Evolutionary conservation across 1,139 yeast genomes (phyloP).

Genomic region (Kodamaea anthophila): DNA sequence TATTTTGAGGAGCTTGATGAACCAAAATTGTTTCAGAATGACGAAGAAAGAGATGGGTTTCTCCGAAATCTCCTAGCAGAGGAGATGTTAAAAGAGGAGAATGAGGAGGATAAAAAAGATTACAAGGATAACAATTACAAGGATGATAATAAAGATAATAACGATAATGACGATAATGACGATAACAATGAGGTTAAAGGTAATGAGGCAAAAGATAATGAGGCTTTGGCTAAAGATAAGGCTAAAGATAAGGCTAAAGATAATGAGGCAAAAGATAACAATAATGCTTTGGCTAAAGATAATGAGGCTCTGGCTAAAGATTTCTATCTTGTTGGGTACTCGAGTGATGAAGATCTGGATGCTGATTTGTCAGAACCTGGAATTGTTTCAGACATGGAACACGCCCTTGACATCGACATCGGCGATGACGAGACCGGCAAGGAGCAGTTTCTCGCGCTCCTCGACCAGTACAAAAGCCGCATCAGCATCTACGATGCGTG

Average conservation of each 20-base stretch:
- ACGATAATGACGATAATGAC: background rate
- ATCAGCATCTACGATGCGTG: slow-evolving; percentile 35
- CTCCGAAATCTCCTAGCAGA: background rate
- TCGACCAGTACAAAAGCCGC: slow-evolving; percentile 17
- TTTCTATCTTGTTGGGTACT: too few relatives aligned
- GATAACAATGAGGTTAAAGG: background rate
- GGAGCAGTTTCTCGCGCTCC: slow-evolving; percentile 10
- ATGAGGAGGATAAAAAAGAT: background rate
- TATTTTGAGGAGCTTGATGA: slow-evolving; percentile 5
- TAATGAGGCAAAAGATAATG: too few relatives aligned
- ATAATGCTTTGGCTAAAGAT: slow-evolving; percentile 3
- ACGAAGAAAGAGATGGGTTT: background rate
- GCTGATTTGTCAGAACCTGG: slow-evolving; percentile 4
- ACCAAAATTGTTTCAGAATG: too few relatives aligned
- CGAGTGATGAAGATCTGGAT: slow-evolving; percentile 1
- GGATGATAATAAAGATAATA: background rate
- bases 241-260: slow-evolving; percentile 1
- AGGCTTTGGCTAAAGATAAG: background rate
- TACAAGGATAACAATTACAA: background rate
- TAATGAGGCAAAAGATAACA: slow-evolving; percentile 9
- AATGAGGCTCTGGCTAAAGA: background rate
- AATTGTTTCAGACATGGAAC: slow-evolving; percentile 3
- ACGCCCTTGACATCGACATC: slow-evolving; percentile 1
- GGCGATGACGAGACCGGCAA: slow-evolving; percentile 1
- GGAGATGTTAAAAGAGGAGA: background rate